A percentile compares a stretch with the other conserved stretches of the same genome.
phyloP scores from a whole-genome alignment of 2,329 filamentous ascomycete species.

The Plenodomus lindquistii region DNA sequence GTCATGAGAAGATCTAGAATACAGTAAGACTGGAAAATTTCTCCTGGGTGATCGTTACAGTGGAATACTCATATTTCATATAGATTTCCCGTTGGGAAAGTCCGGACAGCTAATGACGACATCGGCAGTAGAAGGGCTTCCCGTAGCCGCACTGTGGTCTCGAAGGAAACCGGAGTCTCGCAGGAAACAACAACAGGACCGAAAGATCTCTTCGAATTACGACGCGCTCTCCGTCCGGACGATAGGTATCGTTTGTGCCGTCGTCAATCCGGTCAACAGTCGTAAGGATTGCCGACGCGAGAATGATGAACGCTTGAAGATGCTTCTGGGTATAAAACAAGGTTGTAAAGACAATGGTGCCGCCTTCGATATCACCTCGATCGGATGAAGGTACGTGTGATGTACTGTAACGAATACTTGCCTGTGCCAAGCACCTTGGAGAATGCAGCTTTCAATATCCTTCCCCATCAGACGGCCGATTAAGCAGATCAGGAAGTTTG shows the following conservation, averaged over 20 bases:
- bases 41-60: slow-evolving; percentile 1
- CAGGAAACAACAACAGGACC: slow-evolving; percentile 17
- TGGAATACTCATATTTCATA: slow-evolving; percentile 3
- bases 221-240: slow-evolving; percentile 10
- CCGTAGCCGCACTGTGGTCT: slow-evolving; percentile 13
- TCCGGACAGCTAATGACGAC: slow-evolving; percentile 6
- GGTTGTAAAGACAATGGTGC: slow-evolving; percentile 1
- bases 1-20: slow-evolving; percentile 23
- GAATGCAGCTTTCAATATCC: neutral
- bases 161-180: slow-evolving; percentile 9
- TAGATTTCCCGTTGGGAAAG: neutral
- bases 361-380: neutral
- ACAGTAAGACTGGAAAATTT: slow-evolving; percentile 13
- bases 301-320: slow-evolving; percentile 7
- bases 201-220: slow-evolving; percentile 10
- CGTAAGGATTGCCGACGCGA: neutral
- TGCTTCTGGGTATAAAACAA: slow-evolving; percentile 9
- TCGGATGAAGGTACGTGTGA: slow-evolving; percentile 17
- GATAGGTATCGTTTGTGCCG: neutral
- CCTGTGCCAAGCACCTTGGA: neutral
- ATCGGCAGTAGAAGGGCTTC: slow-evolving; percentile 8
- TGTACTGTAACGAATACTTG: slow-evolving; percentile 17
- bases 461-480: neutral
- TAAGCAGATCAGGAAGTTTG: too few species aligned
- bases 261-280: neutral